Evolutionary conservation across 306 rosid species (phyloP).

Genomic region (Comarum palustre): DNA sequence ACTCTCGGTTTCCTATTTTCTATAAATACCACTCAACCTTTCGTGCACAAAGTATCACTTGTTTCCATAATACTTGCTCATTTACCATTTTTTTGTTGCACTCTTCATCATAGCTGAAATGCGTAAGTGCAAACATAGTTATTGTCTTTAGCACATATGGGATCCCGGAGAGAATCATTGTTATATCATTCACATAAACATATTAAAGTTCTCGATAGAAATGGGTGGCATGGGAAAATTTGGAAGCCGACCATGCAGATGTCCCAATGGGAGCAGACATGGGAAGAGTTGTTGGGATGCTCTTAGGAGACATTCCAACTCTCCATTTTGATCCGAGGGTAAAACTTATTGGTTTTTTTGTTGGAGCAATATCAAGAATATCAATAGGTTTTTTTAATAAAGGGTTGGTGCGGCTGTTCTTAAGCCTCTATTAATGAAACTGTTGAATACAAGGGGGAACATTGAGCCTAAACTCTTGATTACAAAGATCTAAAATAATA

Average conservation of each 20-base stretch:
- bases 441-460: no score
- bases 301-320: not conserved
- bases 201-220: not conserved
- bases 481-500: no score
- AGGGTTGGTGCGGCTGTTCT: no score
- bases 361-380: no score
- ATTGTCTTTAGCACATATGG: not conserved
- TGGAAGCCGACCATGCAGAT: not conserved
- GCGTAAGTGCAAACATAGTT: not conserved
- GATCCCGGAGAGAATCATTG: not conserved
- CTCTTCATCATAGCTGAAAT: not conserved
- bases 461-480: no score
- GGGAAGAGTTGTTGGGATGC: not conserved
- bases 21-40: not conserved
- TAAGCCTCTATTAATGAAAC: no score
- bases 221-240: slow-evolving; percentile 15
- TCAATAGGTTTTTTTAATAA: no score
- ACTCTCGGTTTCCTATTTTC: not conserved
- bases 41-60: not conserved
- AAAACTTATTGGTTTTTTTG: no score
- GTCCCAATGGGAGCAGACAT: not conserved
- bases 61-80: not conserved
- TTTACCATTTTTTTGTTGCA: not conserved
- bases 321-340: no score
- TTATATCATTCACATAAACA: not conserved